phyloP scores from a whole-genome alignment of 1,139 yeast genomes.

The Scheffersomyces segobiensis region DNA sequence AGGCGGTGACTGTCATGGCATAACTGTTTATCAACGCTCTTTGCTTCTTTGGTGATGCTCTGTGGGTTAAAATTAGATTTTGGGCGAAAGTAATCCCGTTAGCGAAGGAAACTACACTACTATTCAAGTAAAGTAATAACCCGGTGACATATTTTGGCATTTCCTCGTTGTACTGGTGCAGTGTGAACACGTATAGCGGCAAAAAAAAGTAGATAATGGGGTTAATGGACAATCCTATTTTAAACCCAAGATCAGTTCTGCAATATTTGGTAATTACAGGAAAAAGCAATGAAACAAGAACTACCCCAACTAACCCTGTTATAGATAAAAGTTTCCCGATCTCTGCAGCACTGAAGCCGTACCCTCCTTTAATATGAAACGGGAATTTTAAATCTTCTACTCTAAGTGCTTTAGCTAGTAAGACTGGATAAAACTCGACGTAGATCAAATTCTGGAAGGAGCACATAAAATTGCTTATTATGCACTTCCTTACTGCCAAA shows the following conservation, averaged over 20 bases:
- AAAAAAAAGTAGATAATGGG: constrained; percentile 23
- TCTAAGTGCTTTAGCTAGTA: constrained; percentile 19
- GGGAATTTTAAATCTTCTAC: constrained; percentile 18
- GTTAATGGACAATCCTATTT: constrained; percentile 20
- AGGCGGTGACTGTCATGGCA: constrained; percentile 49
- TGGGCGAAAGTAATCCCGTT: constrained; percentile 41
- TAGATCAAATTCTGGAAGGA: constrained; percentile 20
- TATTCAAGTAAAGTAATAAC: background rate
- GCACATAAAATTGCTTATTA: constrained; percentile 13
- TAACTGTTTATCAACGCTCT: constrained; percentile 54
- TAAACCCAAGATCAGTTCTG: constrained; percentile 22
- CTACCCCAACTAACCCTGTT: constrained; percentile 26
- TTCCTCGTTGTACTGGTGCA: constrained; percentile 14
- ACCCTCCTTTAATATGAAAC: constrained; percentile 20
- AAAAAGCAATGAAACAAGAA: constrained; percentile 22
- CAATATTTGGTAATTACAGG: constrained; percentile 24
- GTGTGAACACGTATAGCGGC: constrained; percentile 23
- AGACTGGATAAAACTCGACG: constrained; percentile 23
- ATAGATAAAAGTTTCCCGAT: constrained; percentile 26
- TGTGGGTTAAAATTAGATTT: constrained; percentile 43
- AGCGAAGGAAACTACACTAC: constrained; percentile 10
- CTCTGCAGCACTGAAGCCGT: constrained; percentile 18
- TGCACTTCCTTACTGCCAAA: background rate
- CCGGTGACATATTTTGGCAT: constrained; percentile 16
- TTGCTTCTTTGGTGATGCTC: constrained; percentile 48